These are phyloP conservation scores for Biancaea sappan DNA, from an alignment of 306 rosid species.

Conservation along the genomic window DNA sequence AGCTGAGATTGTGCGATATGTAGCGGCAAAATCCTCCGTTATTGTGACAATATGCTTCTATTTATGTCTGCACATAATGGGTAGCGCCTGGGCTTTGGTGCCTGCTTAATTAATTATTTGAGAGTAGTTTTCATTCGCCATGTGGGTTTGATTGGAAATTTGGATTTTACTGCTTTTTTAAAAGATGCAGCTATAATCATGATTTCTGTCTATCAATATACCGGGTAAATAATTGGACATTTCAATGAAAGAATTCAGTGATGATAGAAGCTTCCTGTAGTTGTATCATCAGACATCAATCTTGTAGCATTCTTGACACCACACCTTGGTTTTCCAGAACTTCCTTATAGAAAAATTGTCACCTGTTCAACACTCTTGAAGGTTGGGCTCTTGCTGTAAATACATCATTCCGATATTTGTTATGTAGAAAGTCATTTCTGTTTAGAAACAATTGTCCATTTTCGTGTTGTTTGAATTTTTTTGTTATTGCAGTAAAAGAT, in stretches of 20 bases:
- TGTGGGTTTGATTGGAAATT: neutral
- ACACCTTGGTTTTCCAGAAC: neutral
- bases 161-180: slow-evolving; percentile 20
- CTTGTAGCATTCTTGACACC: neutral
- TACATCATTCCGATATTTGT: slow-evolving; percentile 6
- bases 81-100: slow-evolving; percentile 53
- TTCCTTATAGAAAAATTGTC: neutral
- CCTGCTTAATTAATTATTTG: slow-evolving; percentile 40
- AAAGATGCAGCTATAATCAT: slow-evolving; percentile 9
- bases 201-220: slow-evolving; percentile 18
- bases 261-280: slow-evolving; percentile 9
- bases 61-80: slow-evolving; percentile 57
- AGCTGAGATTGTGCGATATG: slow-evolving; percentile 62
- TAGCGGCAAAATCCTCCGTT: slow-evolving; percentile 55
- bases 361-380: slow-evolving; percentile 9
- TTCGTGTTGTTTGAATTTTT: slow-evolving; percentile 12
- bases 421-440: slow-evolving; percentile 19
- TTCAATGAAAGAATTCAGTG: slow-evolving; percentile 6
- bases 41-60: slow-evolving; percentile 60
- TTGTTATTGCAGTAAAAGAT: no score
- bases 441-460: neutral
- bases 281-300: neutral
- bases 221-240: neutral
- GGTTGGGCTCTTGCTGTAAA: slow-evolving; percentile 28
- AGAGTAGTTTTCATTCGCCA: slow-evolving; percentile 17